Base-by-base conservation (phyloP, 2,329 filamentous ascomycete species). In the Camptophora hylomeconis region DNA sequence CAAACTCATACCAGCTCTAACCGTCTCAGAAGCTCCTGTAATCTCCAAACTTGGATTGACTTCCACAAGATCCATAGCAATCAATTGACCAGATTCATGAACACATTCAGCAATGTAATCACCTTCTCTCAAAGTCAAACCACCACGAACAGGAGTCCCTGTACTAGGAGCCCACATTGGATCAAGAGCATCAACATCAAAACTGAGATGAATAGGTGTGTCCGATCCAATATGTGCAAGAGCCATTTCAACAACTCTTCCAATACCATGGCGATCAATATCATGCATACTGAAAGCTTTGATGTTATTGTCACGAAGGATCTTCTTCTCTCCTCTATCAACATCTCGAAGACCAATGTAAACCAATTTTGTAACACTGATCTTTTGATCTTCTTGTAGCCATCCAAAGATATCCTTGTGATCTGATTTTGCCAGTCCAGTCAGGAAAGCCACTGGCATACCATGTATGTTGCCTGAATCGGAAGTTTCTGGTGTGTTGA, bases 251-350 rank as follows among this genome's bases (percentile, higher is more conserved):
- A 98, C 84, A 40, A 98, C 83, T 41, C 78, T 79, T 31, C 89
- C 89, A 47, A 98, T 98, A 25, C 89, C 89, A 51, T 95, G 69
- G 30, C 82, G 84, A 40, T 98, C 89, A 54, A 98, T 80, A 52
- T 98, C 89, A 52, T 93, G 89, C 89, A 98, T 98, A 60, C 79
- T 87, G 50, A 95, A 98, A 3, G 87, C 87, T 65, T 82, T 87
- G 63, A 98, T 89, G 22, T 79, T 77, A 49, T 95, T 65, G 42
- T 95, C 82, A 33, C 77, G 69, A 40, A 98, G 62, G 37, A 94
- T 81, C 60, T 75, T 71, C 76, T 94, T 95, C 74, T 98, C 89
- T 22, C 75, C 81, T n/a, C 70, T 58, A 52, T 98, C 89, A 17
- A 95, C 84, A 51, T 95, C 89, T 22, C 89, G 69, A 47, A 98